A percentile compares a stretch with the other conserved stretches of the same genome.
phyloP scores from a whole-genome alignment of 2,329 filamentous ascomycete species.

The Neoascochyta sp. region DNA sequence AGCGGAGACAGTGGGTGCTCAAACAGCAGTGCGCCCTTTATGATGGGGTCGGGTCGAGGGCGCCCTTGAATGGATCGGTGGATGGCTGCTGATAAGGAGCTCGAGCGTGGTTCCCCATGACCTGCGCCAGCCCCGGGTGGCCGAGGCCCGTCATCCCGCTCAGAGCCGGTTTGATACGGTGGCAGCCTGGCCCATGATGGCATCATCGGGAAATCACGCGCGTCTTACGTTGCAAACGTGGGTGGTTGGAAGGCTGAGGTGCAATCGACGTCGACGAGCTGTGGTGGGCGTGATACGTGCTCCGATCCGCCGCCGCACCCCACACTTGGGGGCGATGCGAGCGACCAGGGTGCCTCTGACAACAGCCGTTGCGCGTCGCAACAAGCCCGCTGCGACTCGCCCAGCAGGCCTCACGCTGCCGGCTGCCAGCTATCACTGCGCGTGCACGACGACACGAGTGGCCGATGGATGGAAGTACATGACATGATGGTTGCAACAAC shows the following conservation, averaged over 20 bases:
- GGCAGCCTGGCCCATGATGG: conserved; percentile 21
- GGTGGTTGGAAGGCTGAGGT: conserved; percentile 29
- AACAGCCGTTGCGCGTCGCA: too few species aligned
- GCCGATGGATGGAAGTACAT: too few species aligned
- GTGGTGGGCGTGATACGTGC: conserved; percentile 1
- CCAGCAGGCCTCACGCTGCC: too few species aligned
- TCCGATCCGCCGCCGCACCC: not conserved
- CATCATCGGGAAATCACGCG: conserved; percentile 34
- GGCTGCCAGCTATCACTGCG: too few species aligned
- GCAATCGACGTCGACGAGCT: too few species aligned
- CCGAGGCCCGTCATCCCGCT: conserved; percentile 27
- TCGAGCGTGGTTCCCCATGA: conserved; percentile 9
- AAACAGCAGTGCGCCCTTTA: conserved; percentile 22
- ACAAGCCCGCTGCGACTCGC: too few species aligned
- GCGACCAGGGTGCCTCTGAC: too few species aligned
- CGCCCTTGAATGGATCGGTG: conserved; percentile 17
- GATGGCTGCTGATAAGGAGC: conserved; percentile 26
- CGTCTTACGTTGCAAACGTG: conserved; percentile 32
- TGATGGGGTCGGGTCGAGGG: conserved; percentile 22
- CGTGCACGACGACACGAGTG: too few species aligned
- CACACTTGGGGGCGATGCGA: too few species aligned
- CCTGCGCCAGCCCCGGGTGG: conserved; percentile 27
- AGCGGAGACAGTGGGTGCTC: conserved; percentile 17
- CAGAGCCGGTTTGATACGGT: conserved; percentile 25
- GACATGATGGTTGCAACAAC: too few species aligned